These are phyloP conservation scores for Penicillium bovifimosum DNA, from an alignment of 495 filamentous ascomycete genomes.

Conservation along the genomic window DNA sequence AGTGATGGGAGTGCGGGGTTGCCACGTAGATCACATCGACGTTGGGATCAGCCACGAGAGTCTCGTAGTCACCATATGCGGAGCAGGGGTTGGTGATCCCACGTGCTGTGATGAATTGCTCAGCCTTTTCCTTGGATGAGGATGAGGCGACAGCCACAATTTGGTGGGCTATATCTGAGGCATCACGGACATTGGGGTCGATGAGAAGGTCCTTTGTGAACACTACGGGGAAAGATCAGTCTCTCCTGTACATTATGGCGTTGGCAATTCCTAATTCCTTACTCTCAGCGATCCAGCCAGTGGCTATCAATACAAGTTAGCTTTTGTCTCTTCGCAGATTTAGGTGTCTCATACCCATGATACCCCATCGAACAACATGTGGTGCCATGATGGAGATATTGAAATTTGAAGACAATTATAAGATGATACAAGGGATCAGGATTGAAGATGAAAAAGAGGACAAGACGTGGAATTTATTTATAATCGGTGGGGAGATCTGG, in stretches of 20 bases:
- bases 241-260: background rate
- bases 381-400: slow-evolving; percentile 27
- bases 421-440: background rate
- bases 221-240: slow-evolving; percentile 31
- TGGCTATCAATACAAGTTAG: slow-evolving; percentile 46
- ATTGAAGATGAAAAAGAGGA: background rate
- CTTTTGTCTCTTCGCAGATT: slow-evolving; percentile 1
- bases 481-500: slow-evolving; percentile 6
- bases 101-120: slow-evolving; percentile 63
- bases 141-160: slow-evolving; percentile 81
- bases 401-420: background rate
- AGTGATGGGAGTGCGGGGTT: slow-evolving; percentile 94
- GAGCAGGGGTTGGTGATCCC: slow-evolving; percentile 59
- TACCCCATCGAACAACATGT: slow-evolving; percentile 69
- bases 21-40: slow-evolving; percentile 91
- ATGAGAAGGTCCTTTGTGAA: slow-evolving; percentile 81
- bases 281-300: slow-evolving; percentile 74
- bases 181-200: slow-evolving; percentile 66
- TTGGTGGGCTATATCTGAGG: slow-evolving; percentile 70
- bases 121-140: slow-evolving; percentile 60
- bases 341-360: slow-evolving; percentile 49
- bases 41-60: slow-evolving; percentile 68
- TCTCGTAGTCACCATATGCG: slow-evolving; percentile 75
- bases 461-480: slow-evolving; percentile 6
- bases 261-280: slow-evolving; percentile 18